Base-by-base conservation (phyloP, 1,139 yeast species). In the Yamadazyma membranifaciens region DNA sequence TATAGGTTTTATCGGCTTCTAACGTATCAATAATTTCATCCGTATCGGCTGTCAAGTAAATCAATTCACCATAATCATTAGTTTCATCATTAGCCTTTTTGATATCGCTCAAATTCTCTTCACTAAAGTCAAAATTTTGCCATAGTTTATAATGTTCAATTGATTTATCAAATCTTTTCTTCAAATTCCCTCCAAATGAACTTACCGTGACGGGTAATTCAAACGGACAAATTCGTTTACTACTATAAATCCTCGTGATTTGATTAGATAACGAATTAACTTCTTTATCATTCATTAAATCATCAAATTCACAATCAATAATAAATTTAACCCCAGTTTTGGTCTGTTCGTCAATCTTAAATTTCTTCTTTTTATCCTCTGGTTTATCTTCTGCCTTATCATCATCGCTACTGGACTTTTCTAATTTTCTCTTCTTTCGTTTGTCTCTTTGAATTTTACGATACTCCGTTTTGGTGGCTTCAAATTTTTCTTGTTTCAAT, bases 291-390 rank as follows among this genome's bases (percentile, higher is more conserved):
- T 74, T 79, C 98, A 92, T 92, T 54, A 86, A 62, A 33, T 87
- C 89, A 56, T 92, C 98, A 60, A 92, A 92, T 17, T 76, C 87
- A 63, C 98, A 92, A 62, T 92, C 98, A 49, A 92, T 60, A 14
- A 89, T 66, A 29, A 91, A 73, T 5, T 66, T 66, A 33, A 78
- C 73, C 0, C 74, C 77, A 3, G 81, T 72, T 9, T 63, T 60
- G 2, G 44, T 53, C 51, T 80, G 84, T 11, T 62, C 55, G 27
- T 60, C 57, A 2, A 77, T 75, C 4, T 28, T 68, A 58, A 37
- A 54, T 57, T 45, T 59, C 63, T 57, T 54, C 57, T 33, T 57
- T 49, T 44, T 68, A 38, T 60, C 49, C 43, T 39, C 55, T 37
- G 25, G 16, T 3, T 31, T 36, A n/a, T 12, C 29, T 4, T 33